A percentile compares a stretch with the other conserved stretches of the same genome.
Conservation (phyloP, 140 eudicot genomes). For the Flaveria floridana region DNA sequence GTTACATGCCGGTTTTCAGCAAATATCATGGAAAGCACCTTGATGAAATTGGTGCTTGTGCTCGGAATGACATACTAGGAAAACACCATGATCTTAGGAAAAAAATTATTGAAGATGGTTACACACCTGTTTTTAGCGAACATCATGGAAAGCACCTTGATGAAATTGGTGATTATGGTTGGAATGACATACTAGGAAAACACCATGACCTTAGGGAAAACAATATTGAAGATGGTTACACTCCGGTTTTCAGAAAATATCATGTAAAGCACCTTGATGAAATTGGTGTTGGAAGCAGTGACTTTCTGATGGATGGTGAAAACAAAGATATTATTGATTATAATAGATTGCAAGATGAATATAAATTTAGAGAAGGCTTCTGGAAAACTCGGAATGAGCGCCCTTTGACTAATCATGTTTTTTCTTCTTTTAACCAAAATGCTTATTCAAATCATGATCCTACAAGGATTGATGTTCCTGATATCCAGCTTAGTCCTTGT, state of each 20-base stretch:
- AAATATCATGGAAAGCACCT: conserved; percentile 7
- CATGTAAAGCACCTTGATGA: conserved; percentile 11
- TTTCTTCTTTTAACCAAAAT: conserved; percentile 5
- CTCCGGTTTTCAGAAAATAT: not conserved
- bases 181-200: not conserved
- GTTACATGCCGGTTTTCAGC: conserved; percentile 17
- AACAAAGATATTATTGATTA: conserved; percentile 26
- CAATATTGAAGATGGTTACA: no score
- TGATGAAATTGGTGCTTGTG: conserved; percentile 11
- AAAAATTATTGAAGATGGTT: conserved; percentile 10
- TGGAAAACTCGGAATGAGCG: conserved; percentile 7
- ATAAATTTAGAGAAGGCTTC: conserved; percentile 17
- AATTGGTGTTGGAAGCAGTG: conserved; percentile 7
- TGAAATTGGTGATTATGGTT: conserved; percentile 10
- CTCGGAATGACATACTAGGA: conserved; percentile 6
- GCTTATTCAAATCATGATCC: conserved; percentile 34
- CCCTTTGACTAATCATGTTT: not conserved
- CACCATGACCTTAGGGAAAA: no score
- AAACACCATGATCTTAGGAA: conserved; percentile 16
- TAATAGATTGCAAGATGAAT: conserved; percentile 31
- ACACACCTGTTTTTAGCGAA: conserved; percentile 16
- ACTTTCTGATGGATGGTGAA: conserved; percentile 20
- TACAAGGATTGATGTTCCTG: conserved; percentile 36
- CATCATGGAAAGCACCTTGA: conserved; percentile 11
- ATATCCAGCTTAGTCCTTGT: conserved; percentile 15